Conservation (phyloP, 148 eudicot species). For the Amaranthus cruentus region DNA sequence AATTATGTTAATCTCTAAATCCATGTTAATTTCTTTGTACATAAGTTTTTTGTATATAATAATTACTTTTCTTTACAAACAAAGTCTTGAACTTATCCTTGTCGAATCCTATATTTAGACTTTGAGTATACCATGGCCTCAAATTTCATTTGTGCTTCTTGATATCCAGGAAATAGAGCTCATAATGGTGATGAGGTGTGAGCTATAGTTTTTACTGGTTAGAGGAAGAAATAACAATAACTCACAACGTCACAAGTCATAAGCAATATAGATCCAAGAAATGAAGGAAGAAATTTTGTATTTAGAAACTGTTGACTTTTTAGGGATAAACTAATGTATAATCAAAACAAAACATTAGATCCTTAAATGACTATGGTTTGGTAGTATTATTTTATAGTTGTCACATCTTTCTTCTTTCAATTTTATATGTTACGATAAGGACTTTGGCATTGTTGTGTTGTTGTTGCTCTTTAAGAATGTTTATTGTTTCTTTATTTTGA, state of each 20-base stretch:
- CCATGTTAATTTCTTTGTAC: neutral
- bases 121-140: neutral
- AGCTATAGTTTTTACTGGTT: neutral
- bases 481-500: slow-evolving; percentile 24
- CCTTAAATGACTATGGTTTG: neutral
- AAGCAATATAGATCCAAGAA: neutral
- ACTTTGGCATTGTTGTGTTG: neutral
- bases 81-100: neutral
- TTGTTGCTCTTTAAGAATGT: neutral
- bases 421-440: neutral
- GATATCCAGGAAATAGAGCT: no score
- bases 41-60: neutral
- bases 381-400: neutral
- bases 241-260: neutral
- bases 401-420: neutral
- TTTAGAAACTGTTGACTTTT: no score
- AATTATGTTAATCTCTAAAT: slow-evolving; percentile 4
- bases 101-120: neutral
- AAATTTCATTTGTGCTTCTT: neutral
- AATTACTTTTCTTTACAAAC: neutral
- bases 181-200: neutral
- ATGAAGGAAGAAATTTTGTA: neutral
- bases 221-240: neutral
- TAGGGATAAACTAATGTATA: no score
- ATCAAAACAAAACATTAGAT: neutral